Evolutionary conservation across 495 filamentous ascomycete genomes (phyloP).

Genomic region (Aspergillus incahuasiensis): DNA sequence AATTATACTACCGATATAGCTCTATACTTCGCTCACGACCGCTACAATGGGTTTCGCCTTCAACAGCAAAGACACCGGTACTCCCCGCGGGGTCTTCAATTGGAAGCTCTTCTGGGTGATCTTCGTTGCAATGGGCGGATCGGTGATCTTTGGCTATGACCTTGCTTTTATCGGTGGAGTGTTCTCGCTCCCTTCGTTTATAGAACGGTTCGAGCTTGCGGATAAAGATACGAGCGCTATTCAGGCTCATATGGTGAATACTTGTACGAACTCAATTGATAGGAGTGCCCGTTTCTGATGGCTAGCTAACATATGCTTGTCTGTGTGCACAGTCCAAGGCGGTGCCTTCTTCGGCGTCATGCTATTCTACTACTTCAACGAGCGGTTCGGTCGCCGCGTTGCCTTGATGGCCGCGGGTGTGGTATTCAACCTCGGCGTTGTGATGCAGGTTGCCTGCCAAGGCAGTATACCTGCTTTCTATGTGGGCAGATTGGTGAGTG

Average conservation of each 20-base stretch:
- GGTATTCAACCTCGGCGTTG: conserved; percentile 61
- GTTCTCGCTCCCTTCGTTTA: conserved; percentile 57
- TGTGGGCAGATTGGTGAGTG: conserved; percentile 66
- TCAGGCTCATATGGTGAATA: too few relatives aligned
- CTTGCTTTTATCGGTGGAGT: conserved; percentile 68
- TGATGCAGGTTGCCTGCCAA: conserved; percentile 58
- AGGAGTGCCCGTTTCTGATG: conserved; percentile 40
- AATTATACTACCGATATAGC: too few relatives aligned
- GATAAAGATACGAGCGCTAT: conserved; percentile 27
- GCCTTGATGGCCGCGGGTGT: conserved; percentile 49
- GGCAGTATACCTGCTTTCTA: conserved; percentile 59
- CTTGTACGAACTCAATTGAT: too few relatives aligned
- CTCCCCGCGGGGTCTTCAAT: conserved; percentile 66
- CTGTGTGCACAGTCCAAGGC: conserved; percentile 56
- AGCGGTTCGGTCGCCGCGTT: conserved; percentile 54
- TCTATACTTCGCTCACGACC: too few relatives aligned
- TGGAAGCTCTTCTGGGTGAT: conserved; percentile 65
- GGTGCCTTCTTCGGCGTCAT: conserved; percentile 65
- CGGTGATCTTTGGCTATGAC: conserved; percentile 70
- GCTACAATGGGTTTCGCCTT: conserved; percentile 54
- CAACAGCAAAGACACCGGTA: conserved; percentile 61
- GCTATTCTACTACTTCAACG: conserved; percentile 54
- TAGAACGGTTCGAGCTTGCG: conserved; percentile 49
- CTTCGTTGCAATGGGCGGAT: conserved; percentile 60
- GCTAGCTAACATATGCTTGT: conserved; percentile 57